Percentiles rank a stretch among this genome's conserved stretches.
Conservation (phyloP, 768 basidiomycete genomes). For the Termitomyces sp. region DNA sequence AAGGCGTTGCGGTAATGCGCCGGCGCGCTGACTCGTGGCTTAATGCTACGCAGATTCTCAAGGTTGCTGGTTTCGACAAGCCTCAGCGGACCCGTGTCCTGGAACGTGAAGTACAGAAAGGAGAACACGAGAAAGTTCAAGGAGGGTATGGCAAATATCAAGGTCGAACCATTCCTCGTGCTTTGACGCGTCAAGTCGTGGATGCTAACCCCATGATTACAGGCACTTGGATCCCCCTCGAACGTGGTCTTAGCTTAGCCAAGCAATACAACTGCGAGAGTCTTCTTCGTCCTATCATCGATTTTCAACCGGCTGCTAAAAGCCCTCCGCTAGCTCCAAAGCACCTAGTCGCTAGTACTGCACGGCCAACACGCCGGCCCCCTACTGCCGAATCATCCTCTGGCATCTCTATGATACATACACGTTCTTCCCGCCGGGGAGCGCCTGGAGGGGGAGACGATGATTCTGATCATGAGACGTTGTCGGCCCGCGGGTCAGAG, state of each 20-base stretch:
- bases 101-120: slow-evolving; percentile 97
- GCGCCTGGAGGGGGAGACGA: slow-evolving; percentile 42
- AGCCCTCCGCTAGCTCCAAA: slow-evolving; percentile 96
- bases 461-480: slow-evolving; percentile 55
- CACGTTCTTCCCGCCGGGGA: slow-evolving; percentile 59
- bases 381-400: slow-evolving; percentile 30
- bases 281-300: slow-evolving; percentile 87
- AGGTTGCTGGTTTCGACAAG: slow-evolving; percentile 99
- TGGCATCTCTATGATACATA: slow-evolving; percentile 35
- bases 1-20: slow-evolving; percentile 96
- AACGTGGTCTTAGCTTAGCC: slow-evolving; percentile 79
- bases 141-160: slow-evolving; percentile 99
- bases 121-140: slow-evolving; percentile 98
- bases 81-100: slow-evolving; percentile 96
- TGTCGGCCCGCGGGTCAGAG: slow-evolving; percentile 73
- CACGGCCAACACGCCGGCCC: slow-evolving; percentile 44
- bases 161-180: slow-evolving; percentile 46
- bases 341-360: slow-evolving; percentile 77
- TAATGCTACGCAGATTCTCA: slow-evolving; percentile 98
- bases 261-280: slow-evolving; percentile 91
- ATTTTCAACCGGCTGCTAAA: slow-evolving; percentile 84
- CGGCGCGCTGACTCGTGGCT: slow-evolving; percentile 95
- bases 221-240: slow-evolving; percentile 99
- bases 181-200: slow-evolving; percentile 9
- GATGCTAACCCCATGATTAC: slow-evolving; percentile 7